phyloP scores from a whole-genome alignment of 1,284 basidiomycete species.

The Moesziomyces antarcticus region DNA sequence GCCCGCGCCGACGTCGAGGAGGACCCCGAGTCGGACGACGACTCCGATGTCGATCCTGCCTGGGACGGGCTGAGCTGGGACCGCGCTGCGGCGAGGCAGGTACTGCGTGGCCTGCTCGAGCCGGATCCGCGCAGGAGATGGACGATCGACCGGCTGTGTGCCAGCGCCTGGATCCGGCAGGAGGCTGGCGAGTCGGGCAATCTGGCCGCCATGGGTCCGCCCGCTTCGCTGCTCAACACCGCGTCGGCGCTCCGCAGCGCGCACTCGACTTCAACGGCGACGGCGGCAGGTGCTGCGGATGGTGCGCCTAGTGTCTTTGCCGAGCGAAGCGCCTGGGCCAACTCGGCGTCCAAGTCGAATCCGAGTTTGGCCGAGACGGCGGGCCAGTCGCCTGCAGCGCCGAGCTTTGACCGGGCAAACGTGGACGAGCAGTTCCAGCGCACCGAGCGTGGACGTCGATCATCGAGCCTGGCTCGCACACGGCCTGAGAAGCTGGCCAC shows the following conservation, averaged over 20 bases:
- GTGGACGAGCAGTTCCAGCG: conserved; percentile 17
- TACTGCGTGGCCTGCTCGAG: conserved; percentile 52
- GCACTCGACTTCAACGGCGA: conserved; percentile 1
- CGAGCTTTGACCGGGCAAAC: conserved; percentile 18
- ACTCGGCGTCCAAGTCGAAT: neutral
- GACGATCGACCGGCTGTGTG: conserved; percentile 48
- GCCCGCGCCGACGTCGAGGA: conserved; percentile 45
- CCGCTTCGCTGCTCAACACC: neutral
- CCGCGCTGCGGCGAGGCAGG: conserved; percentile 50
- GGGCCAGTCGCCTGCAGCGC: neutral
- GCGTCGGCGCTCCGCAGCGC: neutral
- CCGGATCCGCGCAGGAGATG: conserved; percentile 58
- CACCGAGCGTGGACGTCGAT: conserved; percentile 25
- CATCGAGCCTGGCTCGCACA: conserved; percentile 40
- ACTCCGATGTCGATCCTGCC: conserved; percentile 34
- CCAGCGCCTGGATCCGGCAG: conserved; percentile 39
- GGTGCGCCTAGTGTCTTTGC: conserved; percentile 5
- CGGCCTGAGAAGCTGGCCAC: conserved; percentile 21
- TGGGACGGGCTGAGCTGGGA: conserved; percentile 57
- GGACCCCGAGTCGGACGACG: conserved; percentile 57
- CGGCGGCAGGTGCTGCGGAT: neutral
- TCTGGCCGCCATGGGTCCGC: conserved; percentile 1
- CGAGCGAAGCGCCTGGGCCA: conserved; percentile 3
- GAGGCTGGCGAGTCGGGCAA: conserved; percentile 6
- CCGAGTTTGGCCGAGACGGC: neutral